These are phyloP conservation scores for Polytrichum commune DNA, from an alignment of 225 moss, liverwort and hornwort species.

Conservation along the genomic window DNA sequence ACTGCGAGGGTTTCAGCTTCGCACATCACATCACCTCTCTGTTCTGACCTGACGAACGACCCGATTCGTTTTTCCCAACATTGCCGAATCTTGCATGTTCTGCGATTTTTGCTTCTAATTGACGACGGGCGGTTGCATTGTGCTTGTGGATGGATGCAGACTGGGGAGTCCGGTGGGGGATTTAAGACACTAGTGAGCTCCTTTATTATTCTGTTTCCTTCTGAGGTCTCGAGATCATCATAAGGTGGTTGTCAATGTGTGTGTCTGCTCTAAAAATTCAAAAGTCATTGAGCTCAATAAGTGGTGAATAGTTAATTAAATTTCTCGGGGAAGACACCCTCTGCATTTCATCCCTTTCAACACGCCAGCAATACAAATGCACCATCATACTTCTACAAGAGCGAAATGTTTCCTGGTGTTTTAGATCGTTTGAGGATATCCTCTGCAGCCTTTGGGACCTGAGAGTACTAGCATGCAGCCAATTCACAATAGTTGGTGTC, in stretches of 20 bases:
- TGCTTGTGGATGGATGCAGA: constrained; percentile 7
- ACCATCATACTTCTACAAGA: too few relatives aligned
- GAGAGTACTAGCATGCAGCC: too few relatives aligned
- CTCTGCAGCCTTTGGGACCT: too few relatives aligned
- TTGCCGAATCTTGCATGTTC: background rate
- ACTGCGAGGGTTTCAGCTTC: too few relatives aligned
- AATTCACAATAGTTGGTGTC: too few relatives aligned
- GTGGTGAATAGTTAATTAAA: background rate
- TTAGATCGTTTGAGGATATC: too few relatives aligned
- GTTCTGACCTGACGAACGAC: too few relatives aligned
- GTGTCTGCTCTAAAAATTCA: background rate
- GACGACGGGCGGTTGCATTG: background rate
- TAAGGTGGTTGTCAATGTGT: background rate
- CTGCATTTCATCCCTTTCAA: background rate
- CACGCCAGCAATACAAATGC: background rate
- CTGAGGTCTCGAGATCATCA: background rate
- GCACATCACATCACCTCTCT: too few relatives aligned
- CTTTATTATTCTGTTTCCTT: background rate
- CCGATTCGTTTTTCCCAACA: background rate
- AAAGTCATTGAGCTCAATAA: background rate
- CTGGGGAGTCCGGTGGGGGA: constrained; percentile 6
- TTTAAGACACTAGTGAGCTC: constrained; percentile 5
- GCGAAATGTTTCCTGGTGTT: background rate
- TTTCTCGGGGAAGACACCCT: background rate
- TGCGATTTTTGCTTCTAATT: background rate